Conservation (phyloP, 2,329 filamentous ascomycete genomes). For the Botryotinia globosa region DNA sequence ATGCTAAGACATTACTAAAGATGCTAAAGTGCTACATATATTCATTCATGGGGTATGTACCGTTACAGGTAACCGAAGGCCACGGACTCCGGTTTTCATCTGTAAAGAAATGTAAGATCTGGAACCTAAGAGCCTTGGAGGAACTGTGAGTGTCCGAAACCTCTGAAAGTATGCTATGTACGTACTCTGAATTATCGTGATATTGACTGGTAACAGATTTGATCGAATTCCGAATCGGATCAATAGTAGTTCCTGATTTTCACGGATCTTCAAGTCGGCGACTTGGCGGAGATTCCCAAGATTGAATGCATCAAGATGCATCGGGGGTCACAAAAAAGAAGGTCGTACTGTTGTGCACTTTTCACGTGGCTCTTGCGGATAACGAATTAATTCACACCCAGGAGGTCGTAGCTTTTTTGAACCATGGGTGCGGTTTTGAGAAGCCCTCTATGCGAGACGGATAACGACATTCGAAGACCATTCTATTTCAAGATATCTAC, state of each 20-base stretch:
- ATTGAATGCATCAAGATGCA: slow-evolving; percentile 11
- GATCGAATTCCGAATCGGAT: background rate
- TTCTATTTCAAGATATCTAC: slow-evolving; percentile 14
- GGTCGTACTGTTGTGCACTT: background rate
- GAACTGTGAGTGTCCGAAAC: slow-evolving; percentile 14
- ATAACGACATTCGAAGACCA: slow-evolving; percentile 19
- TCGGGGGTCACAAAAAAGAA: slow-evolving; percentile 16
- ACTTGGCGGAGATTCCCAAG: slow-evolving; percentile 15
- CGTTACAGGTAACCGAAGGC: background rate
- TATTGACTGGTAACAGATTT: background rate
- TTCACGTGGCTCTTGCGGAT: slow-evolving; percentile 11
- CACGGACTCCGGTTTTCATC: slow-evolving; percentile 1
- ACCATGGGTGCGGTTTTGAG: slow-evolving; percentile 5
- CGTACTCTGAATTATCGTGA: background rate
- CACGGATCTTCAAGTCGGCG: slow-evolving; percentile 18
- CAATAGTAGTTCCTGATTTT: slow-evolving; percentile 9
- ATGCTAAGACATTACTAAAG: background rate
- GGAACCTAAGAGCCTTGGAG: background rate
- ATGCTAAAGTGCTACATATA: background rate
- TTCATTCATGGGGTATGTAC: slow-evolving; percentile 1
- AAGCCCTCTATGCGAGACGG: slow-evolving; percentile 12
- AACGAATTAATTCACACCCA: slow-evolving; percentile 2
- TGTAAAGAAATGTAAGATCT: background rate
- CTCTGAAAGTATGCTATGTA: background rate
- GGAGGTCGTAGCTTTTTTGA: slow-evolving; percentile 7